Conservation (phyloP, 2,329 filamentous ascomycete species). For the Hymenoscyphus fructigenus region DNA sequence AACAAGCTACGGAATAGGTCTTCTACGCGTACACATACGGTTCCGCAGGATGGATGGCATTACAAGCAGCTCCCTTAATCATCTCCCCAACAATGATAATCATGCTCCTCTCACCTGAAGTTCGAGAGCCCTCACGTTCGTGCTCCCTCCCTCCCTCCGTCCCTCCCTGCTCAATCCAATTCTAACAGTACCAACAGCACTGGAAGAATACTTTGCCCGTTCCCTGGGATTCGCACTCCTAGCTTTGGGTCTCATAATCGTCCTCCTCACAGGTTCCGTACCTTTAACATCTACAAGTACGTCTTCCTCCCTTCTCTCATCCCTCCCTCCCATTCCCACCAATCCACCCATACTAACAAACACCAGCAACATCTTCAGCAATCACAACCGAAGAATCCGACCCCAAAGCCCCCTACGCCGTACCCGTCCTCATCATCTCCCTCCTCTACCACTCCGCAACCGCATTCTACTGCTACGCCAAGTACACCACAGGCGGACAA, state of each 20-base stretch:
- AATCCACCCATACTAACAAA: slow-evolving; percentile 15
- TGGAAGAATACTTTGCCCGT: slow-evolving; percentile 65
- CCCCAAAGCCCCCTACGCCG: slow-evolving; percentile 54
- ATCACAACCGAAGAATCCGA: slow-evolving; percentile 45
- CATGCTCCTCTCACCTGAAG: slow-evolving; percentile 56
- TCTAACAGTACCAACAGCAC: slow-evolving; percentile 40
- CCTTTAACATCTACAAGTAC: slow-evolving; percentile 50
- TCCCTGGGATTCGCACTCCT: slow-evolving; percentile 59
- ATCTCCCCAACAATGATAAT: slow-evolving; percentile 60
- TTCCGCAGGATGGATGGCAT: slow-evolving; percentile 48
- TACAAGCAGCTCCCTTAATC: slow-evolving; percentile 52
- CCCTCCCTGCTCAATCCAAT: too few species aligned
- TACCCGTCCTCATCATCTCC: slow-evolving; percentile 59
- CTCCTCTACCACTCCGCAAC: slow-evolving; percentile 55
- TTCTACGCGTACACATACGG: slow-evolving; percentile 51
- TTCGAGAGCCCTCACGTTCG: slow-evolving; percentile 54
- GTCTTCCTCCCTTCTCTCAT: background rate
- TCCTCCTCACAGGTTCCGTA: slow-evolving; percentile 64
- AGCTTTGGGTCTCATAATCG: slow-evolving; percentile 53
- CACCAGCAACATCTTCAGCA: slow-evolving; percentile 33
- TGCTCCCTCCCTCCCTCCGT: background rate
- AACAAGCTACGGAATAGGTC: slow-evolving; percentile 38
- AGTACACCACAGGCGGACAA: slow-evolving; percentile 51
- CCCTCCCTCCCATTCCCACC: background rate
- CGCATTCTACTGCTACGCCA: slow-evolving; percentile 59